Evolutionary conservation across 179 eudicot genomes (phyloP).

Genomic region (Silene noctiflora): DNA sequence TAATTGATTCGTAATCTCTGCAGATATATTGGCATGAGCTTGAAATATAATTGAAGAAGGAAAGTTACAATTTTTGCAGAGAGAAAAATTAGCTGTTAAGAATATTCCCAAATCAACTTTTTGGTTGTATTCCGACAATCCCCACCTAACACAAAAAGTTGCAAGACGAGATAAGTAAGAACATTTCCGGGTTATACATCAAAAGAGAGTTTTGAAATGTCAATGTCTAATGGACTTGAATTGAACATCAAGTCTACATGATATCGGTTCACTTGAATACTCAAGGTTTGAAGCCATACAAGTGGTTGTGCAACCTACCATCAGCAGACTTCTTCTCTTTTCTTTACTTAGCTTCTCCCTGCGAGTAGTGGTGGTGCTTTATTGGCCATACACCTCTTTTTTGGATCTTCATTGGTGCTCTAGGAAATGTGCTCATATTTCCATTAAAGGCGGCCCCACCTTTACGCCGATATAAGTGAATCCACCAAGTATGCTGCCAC

Average conservation of each 20-base stretch:
- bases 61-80: too few relatives aligned
- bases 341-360: neutral
- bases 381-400: neutral
- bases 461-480: neutral
- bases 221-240: neutral
- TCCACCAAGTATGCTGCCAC: constrained; percentile 3
- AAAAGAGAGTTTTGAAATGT: neutral
- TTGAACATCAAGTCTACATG: neutral
- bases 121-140: too few relatives aligned
- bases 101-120: too few relatives aligned
- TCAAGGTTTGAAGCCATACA: neutral
- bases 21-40: too few relatives aligned
- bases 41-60: too few relatives aligned
- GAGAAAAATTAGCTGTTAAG: too few relatives aligned
- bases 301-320: neutral
- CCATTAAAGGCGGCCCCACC: neutral
- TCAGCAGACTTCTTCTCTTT: neutral
- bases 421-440: neutral
- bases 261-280: neutral
- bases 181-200: neutral
- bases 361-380: neutral
- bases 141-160: neutral
- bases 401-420: neutral
- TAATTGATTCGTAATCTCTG: too few relatives aligned
- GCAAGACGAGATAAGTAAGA: too few relatives aligned